Base-by-base conservation (phyloP, 2,329 filamentous ascomycete species). In the Clarireedia hainanense region DNA sequence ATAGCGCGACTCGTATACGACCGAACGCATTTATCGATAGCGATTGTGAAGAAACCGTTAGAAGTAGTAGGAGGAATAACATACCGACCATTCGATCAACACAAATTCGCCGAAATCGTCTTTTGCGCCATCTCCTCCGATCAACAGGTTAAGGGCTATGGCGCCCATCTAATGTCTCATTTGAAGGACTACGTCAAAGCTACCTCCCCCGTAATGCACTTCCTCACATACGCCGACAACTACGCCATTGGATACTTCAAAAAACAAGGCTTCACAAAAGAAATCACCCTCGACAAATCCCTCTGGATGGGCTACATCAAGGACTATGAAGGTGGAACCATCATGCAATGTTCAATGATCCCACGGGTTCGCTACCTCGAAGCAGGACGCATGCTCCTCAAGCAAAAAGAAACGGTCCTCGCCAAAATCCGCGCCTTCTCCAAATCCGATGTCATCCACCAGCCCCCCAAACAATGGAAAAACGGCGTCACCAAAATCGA, bases 231-330 rank as follows among this genome's bases (percentile, higher is more conserved):
- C 68, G 94, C 94, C 61, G 94, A 99, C 72, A 99, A 99, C 71
- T 97, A 97, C 68, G 94, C 94, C 40, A 99, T 96, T 62, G 94
- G 94, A 10, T 99, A 97, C 71, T 99, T 99, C 73, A 95, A 97
- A 72, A 99, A 99, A 70, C 94, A 99, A 70, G 94, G 94, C 0
- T 99, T 99, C 68, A 97, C 94, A 1, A 99, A 99, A 70, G 92
- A 99, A 66, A 97, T 99, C 61, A 96, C 91, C 0, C 81, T 99
- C 0, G 88, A 94, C 57, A 88, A 85, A 66, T 84, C 86, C 2
- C 85, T 90, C 3, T 99, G 94, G 94, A 97, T 97, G 94, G 94
- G 94, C 2, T 99, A 97, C 67, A 99, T 99, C 76, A 99, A 99
- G 70, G 94, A 99, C 70, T 99, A 99, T 71, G 94, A 99, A 73